A percentile compares a stretch with the other conserved stretches of the same genome.
Evolutionary conservation across 371 early-diverging fungal species (phyloP).

Genomic region (Dinochytrium kinnereticum): DNA sequence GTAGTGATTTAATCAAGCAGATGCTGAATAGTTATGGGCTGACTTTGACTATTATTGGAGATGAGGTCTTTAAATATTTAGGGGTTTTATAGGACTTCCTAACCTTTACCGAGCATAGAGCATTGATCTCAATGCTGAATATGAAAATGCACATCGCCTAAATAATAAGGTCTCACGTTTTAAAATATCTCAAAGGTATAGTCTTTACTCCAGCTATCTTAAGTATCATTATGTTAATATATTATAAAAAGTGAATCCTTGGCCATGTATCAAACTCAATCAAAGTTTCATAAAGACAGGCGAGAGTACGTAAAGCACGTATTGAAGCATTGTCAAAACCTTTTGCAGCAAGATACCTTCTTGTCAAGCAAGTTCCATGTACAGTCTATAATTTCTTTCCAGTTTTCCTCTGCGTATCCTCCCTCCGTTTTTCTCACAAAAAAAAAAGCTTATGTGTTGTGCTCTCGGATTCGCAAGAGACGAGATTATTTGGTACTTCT

Average conservation of each 20-base stretch:
- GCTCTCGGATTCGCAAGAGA: conserved; percentile 8
- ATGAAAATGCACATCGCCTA: not conserved
- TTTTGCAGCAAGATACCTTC: not conserved
- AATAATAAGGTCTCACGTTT: not conserved
- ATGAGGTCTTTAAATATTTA: not conserved
- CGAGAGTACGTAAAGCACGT: not conserved
- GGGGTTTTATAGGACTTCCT: no score
- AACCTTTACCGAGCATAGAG: no score
- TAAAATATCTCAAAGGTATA: not conserved
- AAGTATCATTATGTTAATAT: no score
- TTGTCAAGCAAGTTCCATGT: not conserved
- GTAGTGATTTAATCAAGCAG: not conserved
- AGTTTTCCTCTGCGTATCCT: no score
- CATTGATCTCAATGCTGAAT: not conserved
- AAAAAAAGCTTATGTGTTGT: not conserved
- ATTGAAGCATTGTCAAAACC: not conserved
- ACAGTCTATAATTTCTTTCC: no score
- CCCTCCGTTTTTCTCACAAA: no score
- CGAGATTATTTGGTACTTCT: conserved; percentile 7
- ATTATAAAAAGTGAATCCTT: not conserved
- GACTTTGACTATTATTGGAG: not conserved
- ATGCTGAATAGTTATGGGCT: not conserved
- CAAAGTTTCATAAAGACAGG: conserved; percentile 7
- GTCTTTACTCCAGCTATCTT: no score
- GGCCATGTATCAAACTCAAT: not conserved